Evolutionary conservation across 208 protist genomes (phyloP), one percentile per base, ranked within the genome.

Genomic region (Acanthamoeba royreba): DNA sequence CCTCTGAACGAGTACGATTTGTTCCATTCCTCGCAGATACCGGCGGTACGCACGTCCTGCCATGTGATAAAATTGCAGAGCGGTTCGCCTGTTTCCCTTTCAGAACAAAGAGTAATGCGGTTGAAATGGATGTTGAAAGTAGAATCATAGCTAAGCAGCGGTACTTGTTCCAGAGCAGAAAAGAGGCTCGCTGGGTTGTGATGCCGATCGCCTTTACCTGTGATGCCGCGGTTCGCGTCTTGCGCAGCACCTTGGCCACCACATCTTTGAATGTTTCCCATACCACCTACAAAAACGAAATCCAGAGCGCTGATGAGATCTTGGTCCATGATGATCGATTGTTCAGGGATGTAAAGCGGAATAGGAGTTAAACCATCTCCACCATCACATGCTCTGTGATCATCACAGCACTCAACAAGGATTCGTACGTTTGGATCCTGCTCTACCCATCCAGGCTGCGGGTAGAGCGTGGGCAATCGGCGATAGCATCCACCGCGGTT

Each of bases 91-190:
- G 88, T 92, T 13, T 92, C 63, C 66, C 88, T 92, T 8, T 53
- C 11, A 69, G 8, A 4, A 9, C 33, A 72, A 35, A 66, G 13
- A 45, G 28, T 55, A 4, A 40, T 1, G 17, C n/a, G 66, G 13
- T 43, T 77, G 11, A 77, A 77, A 77, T 22, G 22, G 13, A 46
- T 85, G 7, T 69, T 69, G 33, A 69, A 69, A 31, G 33, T 46
- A 69, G 22, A 69, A 69, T 42, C 11, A 85, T 4, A 45, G 63
- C 40, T 25, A 90, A 63, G 63, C 35, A 90, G 42, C 9, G 49
- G 35, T 58, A 92, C 88, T 40, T 72, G 88, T 92, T 43, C 88
- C 88, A 92, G 35, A 92, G 61, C 31, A 92, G 63, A 43, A 92
- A 92, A 9, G 88, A 92, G 1, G 40, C 35, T 28, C 88, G 40